These are phyloP conservation scores for Ailanthus altissimus DNA, from an alignment of 345 rosid species.

Conservation along the genomic window DNA sequence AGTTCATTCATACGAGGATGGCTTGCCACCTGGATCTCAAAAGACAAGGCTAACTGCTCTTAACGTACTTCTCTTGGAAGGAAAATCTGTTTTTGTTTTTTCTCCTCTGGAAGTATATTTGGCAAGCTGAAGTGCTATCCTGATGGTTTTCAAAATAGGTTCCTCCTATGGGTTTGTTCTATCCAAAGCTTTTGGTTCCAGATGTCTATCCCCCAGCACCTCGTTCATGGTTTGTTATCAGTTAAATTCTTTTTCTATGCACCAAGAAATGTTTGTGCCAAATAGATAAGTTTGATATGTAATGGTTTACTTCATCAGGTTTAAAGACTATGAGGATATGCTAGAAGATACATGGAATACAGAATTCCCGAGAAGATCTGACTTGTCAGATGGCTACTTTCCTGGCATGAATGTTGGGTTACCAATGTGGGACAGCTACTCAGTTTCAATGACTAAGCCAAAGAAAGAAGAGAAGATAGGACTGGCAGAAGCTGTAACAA, in stretches of 20 bases:
- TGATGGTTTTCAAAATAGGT: slow-evolving; percentile 50
- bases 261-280: slow-evolving; percentile 15
- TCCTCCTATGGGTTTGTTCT: slow-evolving; percentile 94
- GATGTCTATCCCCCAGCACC: slow-evolving; percentile 88
- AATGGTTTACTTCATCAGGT: slow-evolving; percentile 47
- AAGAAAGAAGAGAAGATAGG: slow-evolving; percentile 96
- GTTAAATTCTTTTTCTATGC: slow-evolving; percentile 11
- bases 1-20: slow-evolving; percentile 78
- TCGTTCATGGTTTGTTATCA: slow-evolving; percentile 63
- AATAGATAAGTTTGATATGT: slow-evolving; percentile 5
- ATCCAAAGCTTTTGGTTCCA: slow-evolving; percentile 83
- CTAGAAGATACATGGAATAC: slow-evolving; percentile 85
- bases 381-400: slow-evolving; percentile 52
- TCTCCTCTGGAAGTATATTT: slow-evolving; percentile 13
- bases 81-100: slow-evolving; percentile 13
- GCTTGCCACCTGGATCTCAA: slow-evolving; percentile 71
- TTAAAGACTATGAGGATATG: slow-evolving; percentile 86
- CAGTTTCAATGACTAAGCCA: slow-evolving; percentile 59
- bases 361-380: slow-evolving; percentile 74
- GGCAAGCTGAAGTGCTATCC: not conserved
- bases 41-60: slow-evolving; percentile 82
- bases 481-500: slow-evolving; percentile 86
- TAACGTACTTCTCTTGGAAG: slow-evolving; percentile 46
- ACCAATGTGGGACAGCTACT: slow-evolving; percentile 86
- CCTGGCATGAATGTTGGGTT: slow-evolving; percentile 54